These are phyloP conservation scores for Nidula microcarpa DNA, from an alignment of 768 basidiomycete species.

Conservation along the genomic window DNA sequence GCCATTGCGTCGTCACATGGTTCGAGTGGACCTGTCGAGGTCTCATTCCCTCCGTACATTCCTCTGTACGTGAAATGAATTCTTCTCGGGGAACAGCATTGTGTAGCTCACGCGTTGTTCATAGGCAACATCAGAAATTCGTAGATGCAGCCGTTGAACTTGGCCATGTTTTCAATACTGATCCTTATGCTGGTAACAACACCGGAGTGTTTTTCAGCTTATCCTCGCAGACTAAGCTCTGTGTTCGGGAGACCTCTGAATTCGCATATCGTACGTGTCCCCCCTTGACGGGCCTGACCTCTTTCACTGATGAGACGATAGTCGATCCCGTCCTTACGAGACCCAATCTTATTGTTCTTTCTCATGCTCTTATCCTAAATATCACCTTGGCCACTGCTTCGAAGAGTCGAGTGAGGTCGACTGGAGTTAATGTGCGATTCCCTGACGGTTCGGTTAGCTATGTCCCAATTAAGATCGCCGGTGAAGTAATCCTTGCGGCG, in stretches of 20 bases:
- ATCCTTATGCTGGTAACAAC: conserved; percentile 23
- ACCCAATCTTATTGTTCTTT: conserved; percentile 17
- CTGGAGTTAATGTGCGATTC: conserved; percentile 19
- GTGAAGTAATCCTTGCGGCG: conserved; percentile 25
- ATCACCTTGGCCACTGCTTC: conserved; percentile 7
- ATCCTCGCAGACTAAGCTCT: conserved; percentile 16
- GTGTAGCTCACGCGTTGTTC: background rate
- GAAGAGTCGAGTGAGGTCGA: conserved; percentile 7
- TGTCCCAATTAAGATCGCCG: conserved; percentile 9
- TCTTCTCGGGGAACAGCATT: too few species aligned
- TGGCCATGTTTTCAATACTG: conserved; percentile 24
- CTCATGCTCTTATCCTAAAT: conserved; percentile 17
- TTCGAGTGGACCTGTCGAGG: conserved; percentile 18
- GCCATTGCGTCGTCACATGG: conserved; percentile 17
- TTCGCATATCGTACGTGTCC: conserved; percentile 22
- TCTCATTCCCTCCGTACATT: conserved; percentile 24
- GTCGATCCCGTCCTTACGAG: conserved; percentile 20
- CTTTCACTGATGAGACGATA: conserved; percentile 1
- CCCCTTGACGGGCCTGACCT: background rate
- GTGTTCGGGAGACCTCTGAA: conserved; percentile 22
- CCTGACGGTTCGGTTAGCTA: conserved; percentile 16
- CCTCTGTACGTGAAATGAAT: conserved; percentile 15
- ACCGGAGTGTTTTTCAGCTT: conserved; percentile 21
- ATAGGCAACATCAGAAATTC: conserved; percentile 17
- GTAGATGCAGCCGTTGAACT: conserved; percentile 24